Evolutionary conservation across 2,329 filamentous ascomycete species (phyloP).

Genomic region (Epichloe brachyelytri): DNA sequence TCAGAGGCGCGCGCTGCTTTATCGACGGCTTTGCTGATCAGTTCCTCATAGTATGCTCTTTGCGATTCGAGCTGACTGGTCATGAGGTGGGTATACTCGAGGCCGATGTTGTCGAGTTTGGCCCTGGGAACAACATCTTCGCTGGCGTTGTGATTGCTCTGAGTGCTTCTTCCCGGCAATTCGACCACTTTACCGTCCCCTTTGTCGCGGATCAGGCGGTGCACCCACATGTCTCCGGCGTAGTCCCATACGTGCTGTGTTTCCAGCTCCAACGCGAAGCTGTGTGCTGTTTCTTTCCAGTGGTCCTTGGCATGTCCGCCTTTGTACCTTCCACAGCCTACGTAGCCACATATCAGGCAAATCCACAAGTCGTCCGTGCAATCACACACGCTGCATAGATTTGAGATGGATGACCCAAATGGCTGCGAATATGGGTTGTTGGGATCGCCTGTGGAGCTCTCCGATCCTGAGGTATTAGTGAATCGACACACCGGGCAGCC

Average conservation of each 20-base stretch:
- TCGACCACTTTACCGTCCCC: conserved; percentile 87
- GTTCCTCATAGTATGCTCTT: conserved; percentile 84
- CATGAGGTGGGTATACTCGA: conserved; percentile 90
- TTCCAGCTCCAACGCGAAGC: conserved; percentile 82
- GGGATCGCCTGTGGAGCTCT: conserved; percentile 25
- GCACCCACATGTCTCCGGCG: conserved; percentile 87
- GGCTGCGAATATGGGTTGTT: conserved; percentile 39
- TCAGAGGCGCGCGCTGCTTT: conserved; percentile 68
- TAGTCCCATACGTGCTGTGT: conserved; percentile 99
- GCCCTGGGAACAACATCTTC: conserved; percentile 59
- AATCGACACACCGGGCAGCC: conserved; percentile 93
- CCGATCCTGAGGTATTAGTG: conserved; percentile 38
- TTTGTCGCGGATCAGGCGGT: conserved; percentile 88
- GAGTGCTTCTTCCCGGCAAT: conserved; percentile 47
- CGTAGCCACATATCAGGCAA: conserved; percentile 82
- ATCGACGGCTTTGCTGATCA: conserved; percentile 76
- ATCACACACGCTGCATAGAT: conserved; percentile 72
- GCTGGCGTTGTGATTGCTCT: conserved; percentile 25
- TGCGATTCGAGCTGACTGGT: conserved; percentile 90
- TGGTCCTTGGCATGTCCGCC: conserved; percentile 86
- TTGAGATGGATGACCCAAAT: conserved; percentile 47
- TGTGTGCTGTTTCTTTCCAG: conserved; percentile 80
- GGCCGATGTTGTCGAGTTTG: conserved; percentile 63
- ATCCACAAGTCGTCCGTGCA: conserved; percentile 81
- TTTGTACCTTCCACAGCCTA: conserved; percentile 91